Base-by-base conservation (phyloP, 2,329 filamentous ascomycete species). In the Fusarium praegraminearum region DNA sequence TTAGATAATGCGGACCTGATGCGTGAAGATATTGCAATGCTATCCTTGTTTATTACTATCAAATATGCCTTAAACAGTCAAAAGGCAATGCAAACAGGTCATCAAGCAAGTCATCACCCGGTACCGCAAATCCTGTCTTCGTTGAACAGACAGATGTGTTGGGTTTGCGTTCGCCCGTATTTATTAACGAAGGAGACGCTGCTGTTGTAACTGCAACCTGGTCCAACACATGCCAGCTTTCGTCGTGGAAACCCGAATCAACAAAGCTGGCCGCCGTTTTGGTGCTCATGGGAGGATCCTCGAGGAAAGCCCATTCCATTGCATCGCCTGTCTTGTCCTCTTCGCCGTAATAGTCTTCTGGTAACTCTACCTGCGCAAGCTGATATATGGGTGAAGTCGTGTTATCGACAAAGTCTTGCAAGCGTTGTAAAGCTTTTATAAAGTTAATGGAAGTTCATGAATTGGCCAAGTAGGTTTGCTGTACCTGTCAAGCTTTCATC, bases 21-120 rank as follows among this genome's bases (percentile, higher is more conserved):
- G 3, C 8, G 11, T 20, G n/a, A 1, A 20, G 6, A 13, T 4
- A 5, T 8, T 20, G 36, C n/a, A 20, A 40, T 40, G 10, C 1
- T 13, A 7, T 15, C 11, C 1, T 20, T 13, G 20, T 13, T 13
- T 40, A 13, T 7, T 20, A 20, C 12, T 40, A 1, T 44, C 24
- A 61, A 5, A 61, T 52, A 3, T 44, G 56, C n/a, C 58, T 52
- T 12, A 62, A 4, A 28, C 15, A 22, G 13, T 62, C 56, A 32
- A 62, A 62, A 1, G 56, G 45, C 3, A 62, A 22, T 7, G 44
- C 26, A 3, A 53, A 11, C 12, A 62, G 22, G 11, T 18, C 44
- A 12, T 49, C 18, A 2, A 61, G 7, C 5, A 62, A 28, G 32
- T 52, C 44, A 6, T 35, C 36, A 1, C 24, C 16, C 1, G 41